These are phyloP conservation scores for Eucalyptus brandiana DNA, from an alignment of 345 rosid genomes.

Conservation along the genomic window DNA sequence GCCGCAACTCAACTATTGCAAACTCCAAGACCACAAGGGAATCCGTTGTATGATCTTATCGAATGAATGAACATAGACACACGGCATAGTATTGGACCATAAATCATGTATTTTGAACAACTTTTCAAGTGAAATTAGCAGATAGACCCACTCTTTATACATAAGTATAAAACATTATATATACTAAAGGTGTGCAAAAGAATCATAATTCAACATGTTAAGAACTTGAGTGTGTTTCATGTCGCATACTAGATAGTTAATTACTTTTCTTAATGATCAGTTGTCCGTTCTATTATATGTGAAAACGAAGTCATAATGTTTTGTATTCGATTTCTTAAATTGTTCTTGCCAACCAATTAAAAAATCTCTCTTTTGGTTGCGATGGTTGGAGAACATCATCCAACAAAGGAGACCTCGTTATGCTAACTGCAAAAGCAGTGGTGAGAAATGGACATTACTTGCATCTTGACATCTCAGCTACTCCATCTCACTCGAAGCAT, in stretches of 20 bases:
- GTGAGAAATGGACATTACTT: not conserved
- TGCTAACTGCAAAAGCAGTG: not conserved
- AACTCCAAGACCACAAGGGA: not conserved
- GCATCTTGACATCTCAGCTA: not conserved
- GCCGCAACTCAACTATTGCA: not conserved
- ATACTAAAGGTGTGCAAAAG: not conserved
- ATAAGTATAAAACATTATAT: not conserved
- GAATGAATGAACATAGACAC: not conserved
- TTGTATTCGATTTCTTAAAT: not conserved
- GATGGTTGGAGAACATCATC: too few relatives aligned
- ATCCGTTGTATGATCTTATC: not conserved
- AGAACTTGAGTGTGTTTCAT: not conserved
- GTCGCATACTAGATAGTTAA: not conserved
- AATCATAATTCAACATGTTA: too few relatives aligned
- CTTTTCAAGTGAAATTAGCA: not conserved
- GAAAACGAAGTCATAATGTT: not conserved
- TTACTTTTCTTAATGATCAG: not conserved
- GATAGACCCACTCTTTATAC: not conserved
- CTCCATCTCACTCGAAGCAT: not conserved
- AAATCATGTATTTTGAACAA: not conserved
- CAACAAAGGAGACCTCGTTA: not conserved
- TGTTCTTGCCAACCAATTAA: not conserved
- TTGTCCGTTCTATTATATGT: not conserved
- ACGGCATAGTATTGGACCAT: not conserved
- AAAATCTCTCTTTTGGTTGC: not conserved